Evolutionary conservation across 2,329 filamentous ascomycete species (phyloP), one percentile per base, ranked within the genome.

Genomic region (Podosphaera fusca): DNA sequence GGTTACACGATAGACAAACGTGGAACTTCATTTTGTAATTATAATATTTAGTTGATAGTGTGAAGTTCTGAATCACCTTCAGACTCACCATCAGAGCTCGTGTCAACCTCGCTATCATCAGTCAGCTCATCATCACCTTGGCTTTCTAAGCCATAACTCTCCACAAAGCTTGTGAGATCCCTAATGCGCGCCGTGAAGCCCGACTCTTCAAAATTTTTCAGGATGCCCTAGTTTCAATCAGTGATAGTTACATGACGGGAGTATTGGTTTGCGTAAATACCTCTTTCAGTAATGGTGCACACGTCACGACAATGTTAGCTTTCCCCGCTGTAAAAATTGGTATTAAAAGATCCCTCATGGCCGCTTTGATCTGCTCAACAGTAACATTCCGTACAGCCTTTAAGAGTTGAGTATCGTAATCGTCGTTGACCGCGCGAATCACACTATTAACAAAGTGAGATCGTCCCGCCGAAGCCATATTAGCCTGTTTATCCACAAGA

Each of bases 401-500:
- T 61, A 98, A 73, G 62, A 94, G 78, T 65, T 80, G 77, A 63
- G 84, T 79, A 63, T 82, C 85, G 74, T 87, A 95, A 55, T 88
- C 84, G 58, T 80, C 80, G 3, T 81, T 79, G 36, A 95, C 73
- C 1, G 79, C 82, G 12, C 84, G 78, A 54, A 96, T 77, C 4
- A 94, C 89, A 58, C 86, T 80, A 59, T 84, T 80, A 9, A 89
- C 75, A 68, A 94, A 98, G 66, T 87, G 90, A 63, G 85, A 81
- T 65, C 83, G 78, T 0, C 89, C 92, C 0, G 92, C 89, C 49
- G 77, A 79, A 5, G 82, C 78, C 76, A 94, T 86, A 0, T 86
- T 95, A 1, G 84, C 77, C 69, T 95, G 87, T 66, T 94, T 86
- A 63, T 95, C 87, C 1, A 89, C 92, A 66, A 94, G 85, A 55